phyloP scores from a whole-genome alignment of 129 eudicot species.

The Erigeron canadensis region DNA sequence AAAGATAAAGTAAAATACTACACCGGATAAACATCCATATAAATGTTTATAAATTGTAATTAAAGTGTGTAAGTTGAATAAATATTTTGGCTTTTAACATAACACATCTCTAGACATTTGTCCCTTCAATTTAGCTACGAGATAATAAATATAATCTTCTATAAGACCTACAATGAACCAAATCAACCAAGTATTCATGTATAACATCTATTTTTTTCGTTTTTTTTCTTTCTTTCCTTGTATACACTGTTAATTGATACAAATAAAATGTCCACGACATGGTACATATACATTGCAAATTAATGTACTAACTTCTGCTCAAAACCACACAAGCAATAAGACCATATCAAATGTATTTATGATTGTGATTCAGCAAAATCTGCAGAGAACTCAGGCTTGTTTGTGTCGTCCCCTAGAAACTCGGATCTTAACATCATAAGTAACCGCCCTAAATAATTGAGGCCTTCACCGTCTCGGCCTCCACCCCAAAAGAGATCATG shows the following conservation, averaged over 20 bases:
- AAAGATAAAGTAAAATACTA: too few species aligned
- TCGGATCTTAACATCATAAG: constrained; percentile 93
- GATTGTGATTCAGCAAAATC: constrained; percentile 11
- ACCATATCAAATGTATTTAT: constrained; percentile 5
- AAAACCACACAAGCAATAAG: constrained; percentile 19
- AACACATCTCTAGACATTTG: too few species aligned
- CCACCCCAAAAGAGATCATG: constrained; percentile 99
- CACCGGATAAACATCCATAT: too few species aligned
- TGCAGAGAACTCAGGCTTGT: constrained; percentile 29
- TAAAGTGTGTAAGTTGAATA: too few species aligned
- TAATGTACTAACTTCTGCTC: constrained; percentile 2
- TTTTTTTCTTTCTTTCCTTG: neutral
- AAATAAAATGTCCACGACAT: neutral
- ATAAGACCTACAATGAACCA: neutral
- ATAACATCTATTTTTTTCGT: neutral
- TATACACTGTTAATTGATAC: constrained; percentile 8
- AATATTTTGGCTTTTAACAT: too few species aligned
- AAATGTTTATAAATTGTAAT: too few species aligned
- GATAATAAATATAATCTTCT: too few species aligned
- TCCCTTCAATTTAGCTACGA: too few species aligned
- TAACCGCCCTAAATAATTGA: constrained; percentile 86
- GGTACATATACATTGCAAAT: neutral
- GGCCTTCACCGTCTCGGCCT: constrained; percentile 98
- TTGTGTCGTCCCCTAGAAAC: constrained; percentile 52
- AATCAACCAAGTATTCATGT: constrained; percentile 9